phyloP scores from a whole-genome alignment of 2,329 filamentous ascomycete genomes.

The Pseudogymnoascus sp. region DNA sequence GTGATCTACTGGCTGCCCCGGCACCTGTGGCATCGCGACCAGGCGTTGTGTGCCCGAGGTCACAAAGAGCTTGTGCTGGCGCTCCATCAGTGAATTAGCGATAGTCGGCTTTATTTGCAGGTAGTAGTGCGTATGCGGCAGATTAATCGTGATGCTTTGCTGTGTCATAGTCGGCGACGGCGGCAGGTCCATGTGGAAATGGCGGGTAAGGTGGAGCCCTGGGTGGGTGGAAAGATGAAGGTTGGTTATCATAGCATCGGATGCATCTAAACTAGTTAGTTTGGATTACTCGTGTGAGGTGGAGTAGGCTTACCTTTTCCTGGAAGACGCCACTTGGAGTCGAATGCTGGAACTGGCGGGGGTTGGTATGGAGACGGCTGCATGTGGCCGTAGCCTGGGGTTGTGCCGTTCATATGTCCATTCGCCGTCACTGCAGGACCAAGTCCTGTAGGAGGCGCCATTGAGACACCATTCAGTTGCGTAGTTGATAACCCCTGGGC shows the following conservation, averaged over 20 bases:
- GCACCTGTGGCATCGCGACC: conserved; percentile 36
- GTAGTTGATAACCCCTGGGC: background rate
- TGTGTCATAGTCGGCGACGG: conserved; percentile 59
- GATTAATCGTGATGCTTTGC: conserved; percentile 63
- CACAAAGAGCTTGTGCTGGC: conserved; percentile 71
- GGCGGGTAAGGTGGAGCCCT: conserved; percentile 50
- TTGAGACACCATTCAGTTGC: conserved; percentile 16
- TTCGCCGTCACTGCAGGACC: conserved; percentile 18
- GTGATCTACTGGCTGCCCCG: conserved; percentile 45
- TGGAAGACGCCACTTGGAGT: conserved; percentile 34
- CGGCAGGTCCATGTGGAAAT: conserved; percentile 54
- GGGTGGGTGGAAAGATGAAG: conserved; percentile 62
- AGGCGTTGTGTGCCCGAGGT: conserved; percentile 58
- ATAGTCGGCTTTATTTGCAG: conserved; percentile 64
- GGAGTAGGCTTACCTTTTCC: conserved; percentile 37
- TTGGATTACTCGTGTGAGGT: background rate
- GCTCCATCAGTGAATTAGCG: conserved; percentile 52
- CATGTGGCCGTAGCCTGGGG: conserved; percentile 25
- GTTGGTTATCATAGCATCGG: conserved; percentile 58
- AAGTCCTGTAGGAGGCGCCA: conserved; percentile 23
- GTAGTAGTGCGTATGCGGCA: conserved; percentile 59
- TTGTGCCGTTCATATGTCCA: conserved; percentile 21
- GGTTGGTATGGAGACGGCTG: conserved; percentile 21
- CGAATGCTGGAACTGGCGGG: conserved; percentile 30
- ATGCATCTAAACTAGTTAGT: conserved; percentile 35